These are phyloP conservation scores for Thecamonas trahens DNA, from an alignment of 78 protist genomes.

Conservation along the genomic window DNA sequence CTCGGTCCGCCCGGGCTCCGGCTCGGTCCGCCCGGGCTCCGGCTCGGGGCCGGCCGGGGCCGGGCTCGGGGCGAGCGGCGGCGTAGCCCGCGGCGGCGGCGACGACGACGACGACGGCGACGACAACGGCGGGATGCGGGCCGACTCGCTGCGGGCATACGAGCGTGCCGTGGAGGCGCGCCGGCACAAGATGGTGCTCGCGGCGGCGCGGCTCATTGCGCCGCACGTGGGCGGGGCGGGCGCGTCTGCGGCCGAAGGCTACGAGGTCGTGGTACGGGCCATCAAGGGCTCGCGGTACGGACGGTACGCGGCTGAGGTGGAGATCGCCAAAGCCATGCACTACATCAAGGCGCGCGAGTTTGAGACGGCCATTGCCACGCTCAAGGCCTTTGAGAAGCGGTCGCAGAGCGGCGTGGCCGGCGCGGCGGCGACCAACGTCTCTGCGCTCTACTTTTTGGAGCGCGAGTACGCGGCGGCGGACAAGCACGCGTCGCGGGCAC, in stretches of 20 bases:
- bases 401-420: too few relatives aligned
- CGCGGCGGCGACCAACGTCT: constrained; percentile 77
- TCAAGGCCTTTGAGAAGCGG: constrained; percentile 61
- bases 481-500: constrained; percentile 46
- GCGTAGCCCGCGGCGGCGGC: not conserved
- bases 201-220: constrained; percentile 57
- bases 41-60: not conserved
- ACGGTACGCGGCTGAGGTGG: constrained; percentile 29
- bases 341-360: constrained; percentile 26
- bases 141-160: not conserved
- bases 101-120: not conserved
- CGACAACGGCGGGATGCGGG: not conserved
- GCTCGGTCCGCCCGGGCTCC: not conserved
- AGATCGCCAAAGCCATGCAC: constrained; percentile 41
- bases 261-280: constrained; percentile 18
- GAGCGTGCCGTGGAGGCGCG: not conserved
- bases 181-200: not conserved
- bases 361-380: constrained; percentile 44
- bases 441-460: constrained; percentile 72
- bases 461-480: constrained; percentile 33
- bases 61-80: not conserved
- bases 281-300: not conserved
- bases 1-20: too few relatives aligned
- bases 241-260: constrained; percentile 9
- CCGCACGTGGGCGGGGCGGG: constrained; percentile 34